Evolutionary conservation across 176 grass and related monocot genomes (phyloP), one percentile per base, ranked within the genome.

Genomic region (Chrysopogon serrulatus): DNA sequence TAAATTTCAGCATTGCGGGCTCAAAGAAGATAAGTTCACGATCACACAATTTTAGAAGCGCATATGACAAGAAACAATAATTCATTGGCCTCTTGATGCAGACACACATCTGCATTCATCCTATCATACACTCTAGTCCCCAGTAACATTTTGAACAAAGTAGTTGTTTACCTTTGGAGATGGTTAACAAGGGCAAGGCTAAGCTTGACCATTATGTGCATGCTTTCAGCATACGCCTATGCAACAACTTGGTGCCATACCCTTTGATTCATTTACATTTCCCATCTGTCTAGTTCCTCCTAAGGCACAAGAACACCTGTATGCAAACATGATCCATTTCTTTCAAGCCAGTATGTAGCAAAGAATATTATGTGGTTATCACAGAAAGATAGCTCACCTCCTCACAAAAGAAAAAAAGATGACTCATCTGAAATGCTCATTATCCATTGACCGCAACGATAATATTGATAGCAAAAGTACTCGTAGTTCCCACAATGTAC

Each of bases 351-450:
- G n/a, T n/a, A n/a, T n/a, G n/a, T n/a, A n/a, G 7, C 23, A 84
- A 79, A 44, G 32, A 57, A 56, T 14, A 80, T 0, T 19, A 76
- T 81, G 28, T 70, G 44, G 10, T 56, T 18, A 84, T 56, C 45
- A 71, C 53, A 51, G 65, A 53, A 73, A 51, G 35, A 44, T 26
- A 83, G 86, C 66, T 24, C 44, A 88, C 93, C 71, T n/a, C n/a
- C n/a, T n/a, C n/a, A n/a, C n/a, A n/a, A n/a, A n/a, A n/a, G n/a
- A n/a, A n/a, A n/a, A n/a, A n/a, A n/a, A n/a, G n/a, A n/a, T n/a
- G n/a, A n/a, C n/a, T n/a, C n/a, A n/a, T n/a, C n/a, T 88, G 75
- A 95, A 92, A 95, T 95, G 93, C 5, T 95, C 93, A 86, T n/a
- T 92, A 95, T 45, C 90, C 93, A 54, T 78, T 82, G 86, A 95